phyloP scores from a whole-genome alignment of 2,329 filamentous ascomycete species.

The Cladosporium oxysporum region DNA sequence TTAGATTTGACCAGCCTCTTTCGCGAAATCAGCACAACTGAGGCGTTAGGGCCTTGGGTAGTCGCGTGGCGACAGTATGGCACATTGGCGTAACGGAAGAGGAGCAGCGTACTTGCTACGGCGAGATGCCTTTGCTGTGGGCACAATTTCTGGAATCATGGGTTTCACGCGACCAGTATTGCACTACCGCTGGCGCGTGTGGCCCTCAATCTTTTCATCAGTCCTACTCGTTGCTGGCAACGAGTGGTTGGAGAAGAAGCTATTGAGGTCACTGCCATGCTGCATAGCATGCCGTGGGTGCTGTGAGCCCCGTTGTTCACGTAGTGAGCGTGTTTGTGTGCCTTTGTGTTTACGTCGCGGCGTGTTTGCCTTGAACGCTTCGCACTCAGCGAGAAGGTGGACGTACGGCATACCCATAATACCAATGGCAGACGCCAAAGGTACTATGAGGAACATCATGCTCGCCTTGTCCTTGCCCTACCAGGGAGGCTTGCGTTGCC shows the following conservation, averaged over 20 bases:
- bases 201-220: conserved; percentile 1
- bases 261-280: background rate
- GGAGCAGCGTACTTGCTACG: background rate
- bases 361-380: background rate
- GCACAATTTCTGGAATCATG: background rate
- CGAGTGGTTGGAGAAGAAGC: conserved; percentile 1
- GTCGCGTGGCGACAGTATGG: background rate
- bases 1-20: background rate
- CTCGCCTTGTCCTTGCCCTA: background rate
- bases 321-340: background rate
- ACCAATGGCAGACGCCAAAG: background rate
- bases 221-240: background rate
- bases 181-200: background rate
- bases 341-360: background rate
- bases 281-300: background rate
- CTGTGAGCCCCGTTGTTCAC: background rate
- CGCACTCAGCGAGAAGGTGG: background rate
- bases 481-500: background rate
- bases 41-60: background rate
- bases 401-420: background rate
- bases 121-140: background rate
- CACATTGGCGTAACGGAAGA: background rate
- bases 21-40: background rate
- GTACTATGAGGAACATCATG: background rate
- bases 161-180: background rate